Percentiles rank a stretch among this genome's conserved stretches.
These are phyloP conservation scores for Silene uniflora DNA, from an alignment of 148 eudicot genomes.

Conservation along the genomic window DNA sequence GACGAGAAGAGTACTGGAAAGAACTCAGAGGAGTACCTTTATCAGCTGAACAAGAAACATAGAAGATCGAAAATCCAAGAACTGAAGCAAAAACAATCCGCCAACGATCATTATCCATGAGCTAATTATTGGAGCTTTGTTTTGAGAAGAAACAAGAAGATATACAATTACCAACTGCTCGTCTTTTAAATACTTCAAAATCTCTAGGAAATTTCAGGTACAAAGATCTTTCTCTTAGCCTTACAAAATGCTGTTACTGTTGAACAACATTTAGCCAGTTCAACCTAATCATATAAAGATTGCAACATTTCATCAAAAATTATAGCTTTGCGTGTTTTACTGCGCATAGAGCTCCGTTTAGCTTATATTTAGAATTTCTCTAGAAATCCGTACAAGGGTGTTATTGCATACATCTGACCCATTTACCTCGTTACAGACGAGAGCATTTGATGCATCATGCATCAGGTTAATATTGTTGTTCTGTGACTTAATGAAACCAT, in stretches of 20 bases:
- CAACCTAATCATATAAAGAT: conserved; percentile 27
- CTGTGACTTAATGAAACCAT: neutral
- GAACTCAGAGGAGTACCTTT: conserved; percentile 26
- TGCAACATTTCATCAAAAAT: conserved; percentile 19
- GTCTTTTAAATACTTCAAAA: conserved; percentile 21
- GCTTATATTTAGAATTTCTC: conserved; percentile 14
- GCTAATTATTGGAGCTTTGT: conserved; percentile 3
- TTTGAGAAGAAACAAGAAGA: conserved; percentile 16
- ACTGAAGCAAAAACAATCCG: conserved; percentile 15
- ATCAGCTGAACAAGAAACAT: conserved; percentile 34
- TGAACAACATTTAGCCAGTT: conserved; percentile 25
- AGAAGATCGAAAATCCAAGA: conserved; percentile 24
- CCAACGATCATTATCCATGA: conserved; percentile 28
- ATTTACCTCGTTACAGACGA: neutral
- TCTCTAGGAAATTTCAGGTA: conserved; percentile 16
- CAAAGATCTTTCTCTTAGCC: conserved; percentile 23
- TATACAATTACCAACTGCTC: conserved; percentile 16
- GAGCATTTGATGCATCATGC: neutral
- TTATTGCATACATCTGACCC: neutral
- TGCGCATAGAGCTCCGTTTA: neutral
- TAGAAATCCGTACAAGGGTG: too few relatives aligned
- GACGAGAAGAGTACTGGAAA: neutral
- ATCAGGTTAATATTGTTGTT: neutral
- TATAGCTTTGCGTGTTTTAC: conserved; percentile 27
- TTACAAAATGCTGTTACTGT: conserved; percentile 17